phyloP scores from a whole-genome alignment of 1,284 basidiomycete genomes.

The Leccinum colubrinum region DNA sequence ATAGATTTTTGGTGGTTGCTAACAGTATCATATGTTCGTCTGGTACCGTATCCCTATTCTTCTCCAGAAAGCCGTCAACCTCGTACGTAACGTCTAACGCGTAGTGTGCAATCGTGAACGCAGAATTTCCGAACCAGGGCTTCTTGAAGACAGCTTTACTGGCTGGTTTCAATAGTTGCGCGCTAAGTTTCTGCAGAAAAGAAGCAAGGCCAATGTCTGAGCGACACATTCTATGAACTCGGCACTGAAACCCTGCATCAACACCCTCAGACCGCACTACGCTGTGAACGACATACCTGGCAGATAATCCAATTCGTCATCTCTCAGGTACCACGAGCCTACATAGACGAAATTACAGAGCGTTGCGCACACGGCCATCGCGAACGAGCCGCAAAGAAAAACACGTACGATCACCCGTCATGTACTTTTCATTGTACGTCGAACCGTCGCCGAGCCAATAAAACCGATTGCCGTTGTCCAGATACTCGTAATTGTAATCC shows the following conservation, averaged over 20 bases:
- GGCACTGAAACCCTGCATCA: too few species aligned
- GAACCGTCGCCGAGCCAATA: conserved; percentile 61
- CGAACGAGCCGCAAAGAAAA: not conserved
- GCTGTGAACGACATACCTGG: too few species aligned
- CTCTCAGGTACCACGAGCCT: too few species aligned
- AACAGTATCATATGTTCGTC: conserved; percentile 95
- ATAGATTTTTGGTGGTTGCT: conserved; percentile 83
- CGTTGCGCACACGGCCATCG: too few species aligned
- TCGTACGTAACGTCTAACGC: conserved; percentile 98
- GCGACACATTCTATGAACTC: too few species aligned
- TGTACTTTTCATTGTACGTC: conserved; percentile 43
- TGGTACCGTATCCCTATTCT: conserved; percentile 98
- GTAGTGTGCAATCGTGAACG: conserved; percentile 98
- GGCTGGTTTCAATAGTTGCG: conserved; percentile 83
- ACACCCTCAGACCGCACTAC: too few species aligned
- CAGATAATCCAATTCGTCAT: too few species aligned
- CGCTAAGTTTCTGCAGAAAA: conserved; percentile 92
- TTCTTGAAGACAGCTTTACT: conserved; percentile 95
- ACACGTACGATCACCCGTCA: conserved; percentile 47
- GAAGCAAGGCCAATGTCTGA: too few species aligned
- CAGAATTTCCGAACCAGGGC: conserved; percentile 94
- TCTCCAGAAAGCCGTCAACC: conserved; percentile 97
- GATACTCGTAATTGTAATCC: conserved; percentile 54
- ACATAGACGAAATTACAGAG: too few species aligned
- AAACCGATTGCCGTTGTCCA: conserved; percentile 48